These are phyloP conservation scores for Luffa acutangula DNA, from an alignment of 306 rosid genomes.

Conservation along the genomic window DNA sequence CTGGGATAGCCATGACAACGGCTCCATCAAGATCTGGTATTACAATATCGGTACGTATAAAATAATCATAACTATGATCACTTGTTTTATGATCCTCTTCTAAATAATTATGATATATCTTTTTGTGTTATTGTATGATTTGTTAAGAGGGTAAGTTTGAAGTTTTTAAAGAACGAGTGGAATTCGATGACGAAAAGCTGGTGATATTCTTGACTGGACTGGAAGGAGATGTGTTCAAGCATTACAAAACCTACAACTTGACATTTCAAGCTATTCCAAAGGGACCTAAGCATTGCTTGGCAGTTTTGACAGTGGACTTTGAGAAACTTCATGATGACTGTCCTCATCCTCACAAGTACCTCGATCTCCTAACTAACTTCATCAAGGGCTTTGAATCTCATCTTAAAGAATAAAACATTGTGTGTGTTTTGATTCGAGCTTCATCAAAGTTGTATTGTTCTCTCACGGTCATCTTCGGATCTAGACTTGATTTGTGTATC, in stretches of 20 bases:
- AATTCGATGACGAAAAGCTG: conserved; percentile 15
- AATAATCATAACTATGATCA: no score
- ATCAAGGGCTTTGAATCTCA: conserved; percentile 23
- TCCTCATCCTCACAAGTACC: conserved; percentile 19
- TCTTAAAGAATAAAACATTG: not conserved
- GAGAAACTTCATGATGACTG: conserved; percentile 14
- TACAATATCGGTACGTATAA: conserved; percentile 13
- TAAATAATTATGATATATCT: not conserved
- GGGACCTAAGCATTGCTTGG: conserved; percentile 5
- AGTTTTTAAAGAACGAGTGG: conserved; percentile 24
- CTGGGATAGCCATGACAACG: conserved; percentile 20
- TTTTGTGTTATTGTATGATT: not conserved
- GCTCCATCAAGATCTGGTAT: conserved; percentile 23
- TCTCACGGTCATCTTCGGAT: no score
- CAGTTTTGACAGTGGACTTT: conserved; percentile 12
- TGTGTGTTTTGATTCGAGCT: not conserved
- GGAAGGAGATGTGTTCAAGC: no score
- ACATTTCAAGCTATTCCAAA: conserved; percentile 8
- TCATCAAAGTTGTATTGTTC: no score
- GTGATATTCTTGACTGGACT: not conserved
- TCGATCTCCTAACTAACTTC: conserved; percentile 9
- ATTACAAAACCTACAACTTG: conserved; percentile 12
- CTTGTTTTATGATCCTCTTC: no score
- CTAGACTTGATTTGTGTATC: no score
- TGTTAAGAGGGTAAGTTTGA: conserved; percentile 9